Conservation (phyloP, 192 early-diverging fungal species). For the Gonapodya prolifera region DNA sequence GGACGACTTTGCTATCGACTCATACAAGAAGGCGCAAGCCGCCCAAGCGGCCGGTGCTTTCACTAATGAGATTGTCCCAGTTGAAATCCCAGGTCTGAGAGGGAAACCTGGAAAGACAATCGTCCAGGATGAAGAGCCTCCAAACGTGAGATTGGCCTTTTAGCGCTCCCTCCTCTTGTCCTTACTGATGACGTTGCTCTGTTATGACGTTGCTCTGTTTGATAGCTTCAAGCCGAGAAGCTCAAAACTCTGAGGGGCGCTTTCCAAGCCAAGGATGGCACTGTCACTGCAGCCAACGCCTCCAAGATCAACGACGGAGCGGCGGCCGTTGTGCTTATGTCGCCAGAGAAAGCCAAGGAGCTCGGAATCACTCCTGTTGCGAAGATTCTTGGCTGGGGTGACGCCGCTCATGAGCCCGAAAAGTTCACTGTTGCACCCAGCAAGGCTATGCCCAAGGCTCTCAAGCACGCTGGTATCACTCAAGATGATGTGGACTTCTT, state of each 20-base stretch:
- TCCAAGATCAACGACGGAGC: conserved; percentile 72
- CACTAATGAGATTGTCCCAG: conserved; percentile 55
- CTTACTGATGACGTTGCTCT: not conserved
- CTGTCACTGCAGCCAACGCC: conserved; percentile 83
- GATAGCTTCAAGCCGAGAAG: conserved; percentile 50
- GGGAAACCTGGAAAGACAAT: conserved; percentile 51
- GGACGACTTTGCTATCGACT: conserved; percentile 59
- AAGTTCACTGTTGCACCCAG: conserved; percentile 65
- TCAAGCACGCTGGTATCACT: conserved; percentile 39
- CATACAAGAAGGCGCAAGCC: conserved; percentile 63
- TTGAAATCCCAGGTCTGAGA: conserved; percentile 51
- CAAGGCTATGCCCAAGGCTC: conserved; percentile 63
- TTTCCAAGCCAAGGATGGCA: conserved; percentile 70
- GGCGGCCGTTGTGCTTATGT: conserved; percentile 61
- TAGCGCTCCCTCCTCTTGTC: not conserved
- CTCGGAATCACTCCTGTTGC: conserved; percentile 12
- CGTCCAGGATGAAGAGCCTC: conserved; percentile 46
- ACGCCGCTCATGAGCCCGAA: conserved; percentile 58
- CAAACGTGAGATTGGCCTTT: conserved; percentile 52
- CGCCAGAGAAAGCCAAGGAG: conserved; percentile 35
- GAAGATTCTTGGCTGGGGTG: conserved; percentile 54
- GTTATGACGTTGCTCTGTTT: not conserved
- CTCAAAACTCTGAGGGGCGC: conserved; percentile 75
- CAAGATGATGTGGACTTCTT: conserved; percentile 57
- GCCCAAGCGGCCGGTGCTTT: conserved; percentile 46